phyloP scores from a whole-genome alignment of 768 basidiomycete genomes.

The Kwoniella botswanensis region DNA sequence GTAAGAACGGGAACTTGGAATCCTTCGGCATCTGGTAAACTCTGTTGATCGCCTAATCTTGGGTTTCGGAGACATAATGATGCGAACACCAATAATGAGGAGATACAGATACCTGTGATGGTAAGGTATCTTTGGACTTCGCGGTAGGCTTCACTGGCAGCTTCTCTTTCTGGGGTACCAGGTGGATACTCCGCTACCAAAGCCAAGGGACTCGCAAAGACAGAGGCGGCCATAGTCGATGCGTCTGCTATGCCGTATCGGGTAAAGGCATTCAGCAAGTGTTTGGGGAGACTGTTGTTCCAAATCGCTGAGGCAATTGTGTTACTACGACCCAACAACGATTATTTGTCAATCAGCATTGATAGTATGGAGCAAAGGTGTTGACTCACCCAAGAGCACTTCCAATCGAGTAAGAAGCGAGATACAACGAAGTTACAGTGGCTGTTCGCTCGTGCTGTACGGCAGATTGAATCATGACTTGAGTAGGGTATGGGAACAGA shows the following conservation, averaged over 20 bases:
- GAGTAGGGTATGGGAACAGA: constrained; percentile 51
- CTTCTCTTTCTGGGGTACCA: constrained; percentile 38
- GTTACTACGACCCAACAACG: constrained; percentile 10
- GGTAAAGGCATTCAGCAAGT: constrained; percentile 22
- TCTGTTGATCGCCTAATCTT: constrained; percentile 37
- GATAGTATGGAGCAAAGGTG: too few species aligned
- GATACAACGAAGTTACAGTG: constrained; percentile 34
- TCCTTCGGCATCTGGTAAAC: constrained; percentile 41
- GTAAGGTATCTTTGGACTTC: constrained; percentile 46
- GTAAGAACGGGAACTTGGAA: constrained; percentile 8
- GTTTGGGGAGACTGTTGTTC: constrained; percentile 36
- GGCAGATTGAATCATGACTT: constrained; percentile 42
- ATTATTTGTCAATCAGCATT: not conserved
- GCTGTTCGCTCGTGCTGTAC: constrained; percentile 38
- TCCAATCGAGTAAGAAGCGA: constrained; percentile 44
- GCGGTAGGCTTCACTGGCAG: constrained; percentile 41
- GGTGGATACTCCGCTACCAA: constrained; percentile 37
- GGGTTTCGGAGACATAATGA: constrained; percentile 41
- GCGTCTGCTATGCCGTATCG: constrained; percentile 31
- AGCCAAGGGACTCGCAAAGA: constrained; percentile 48
- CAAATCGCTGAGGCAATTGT: constrained; percentile 47
- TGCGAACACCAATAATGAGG: constrained; percentile 31
- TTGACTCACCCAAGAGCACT: constrained; percentile 29
- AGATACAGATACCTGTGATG: constrained; percentile 47
- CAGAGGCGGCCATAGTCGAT: constrained; percentile 36